Evolutionary conservation across 495 filamentous ascomycete genomes (phyloP).

Genomic region (Friedmanniomyces simplex): DNA sequence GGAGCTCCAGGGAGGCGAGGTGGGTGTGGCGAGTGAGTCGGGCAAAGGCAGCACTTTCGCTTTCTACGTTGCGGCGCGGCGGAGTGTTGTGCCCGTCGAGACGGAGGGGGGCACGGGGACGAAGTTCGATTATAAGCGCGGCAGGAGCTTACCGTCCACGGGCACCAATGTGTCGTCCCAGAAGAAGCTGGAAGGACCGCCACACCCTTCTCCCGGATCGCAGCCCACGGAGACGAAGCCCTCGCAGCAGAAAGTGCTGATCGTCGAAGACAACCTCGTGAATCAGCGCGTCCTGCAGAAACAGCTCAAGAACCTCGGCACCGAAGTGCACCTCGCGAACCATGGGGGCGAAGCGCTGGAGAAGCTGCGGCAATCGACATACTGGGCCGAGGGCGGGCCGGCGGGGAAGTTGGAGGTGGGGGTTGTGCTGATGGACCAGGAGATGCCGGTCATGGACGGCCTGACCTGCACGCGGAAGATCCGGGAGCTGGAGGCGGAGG

Average conservation of each 20-base stretch:
- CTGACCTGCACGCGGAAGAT: slow-evolving; percentile 57
- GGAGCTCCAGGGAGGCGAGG: slow-evolving; percentile 74
- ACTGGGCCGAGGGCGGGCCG: slow-evolving; percentile 22
- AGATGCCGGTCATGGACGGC: slow-evolving; percentile 81
- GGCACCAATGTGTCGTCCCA: background rate
- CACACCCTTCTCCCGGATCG: background rate
- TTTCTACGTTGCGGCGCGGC: slow-evolving; percentile 62
- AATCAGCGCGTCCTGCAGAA: slow-evolving; percentile 60
- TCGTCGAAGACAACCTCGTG: slow-evolving; percentile 77
- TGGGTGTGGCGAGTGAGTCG: slow-evolving; percentile 62
- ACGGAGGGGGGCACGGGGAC: slow-evolving; percentile 4
- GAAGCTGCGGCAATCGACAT: slow-evolving; percentile 31
- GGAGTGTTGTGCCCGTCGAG: slow-evolving; percentile 31
- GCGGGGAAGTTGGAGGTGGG: slow-evolving; percentile 38
- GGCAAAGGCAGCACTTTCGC: slow-evolving; percentile 73
- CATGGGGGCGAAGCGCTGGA: slow-evolving; percentile 70
- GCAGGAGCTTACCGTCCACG: background rate
- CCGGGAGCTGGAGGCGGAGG: slow-evolving; percentile 47
- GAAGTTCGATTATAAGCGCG: background rate
- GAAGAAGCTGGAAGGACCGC: background rate
- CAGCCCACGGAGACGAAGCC: background rate
- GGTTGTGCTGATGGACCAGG: slow-evolving; percentile 71
- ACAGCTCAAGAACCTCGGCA: slow-evolving; percentile 53
- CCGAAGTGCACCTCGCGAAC: slow-evolving; percentile 55
- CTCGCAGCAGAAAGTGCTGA: slow-evolving; percentile 41